phyloP scores from a whole-genome alignment of 805 yeast genomes.

The Candida suzukii region DNA sequence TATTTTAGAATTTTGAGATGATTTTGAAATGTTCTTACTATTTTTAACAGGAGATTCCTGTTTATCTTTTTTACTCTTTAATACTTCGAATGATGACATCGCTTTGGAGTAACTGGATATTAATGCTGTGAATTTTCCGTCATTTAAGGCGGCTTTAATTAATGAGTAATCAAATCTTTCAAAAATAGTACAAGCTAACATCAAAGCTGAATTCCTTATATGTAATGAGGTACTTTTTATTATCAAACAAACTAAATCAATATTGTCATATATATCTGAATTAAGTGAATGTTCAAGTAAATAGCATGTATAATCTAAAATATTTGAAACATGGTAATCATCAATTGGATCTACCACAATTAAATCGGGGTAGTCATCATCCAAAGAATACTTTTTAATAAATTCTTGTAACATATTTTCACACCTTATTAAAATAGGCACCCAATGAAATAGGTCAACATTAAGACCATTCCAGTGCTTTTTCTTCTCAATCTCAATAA shows the following conservation, averaged over 20 bases:
- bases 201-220: slow-evolving; percentile 54
- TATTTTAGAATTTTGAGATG: slow-evolving; percentile 1
- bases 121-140: slow-evolving; percentile 31
- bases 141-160: slow-evolving; percentile 25
- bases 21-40: too few species aligned
- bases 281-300: slow-evolving; percentile 65
- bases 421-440: slow-evolving; percentile 65
- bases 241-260: slow-evolving; percentile 51
- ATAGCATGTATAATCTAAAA: slow-evolving; percentile 54
- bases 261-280: slow-evolving; percentile 60
- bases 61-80: background rate
- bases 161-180: slow-evolving; percentile 42
- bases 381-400: slow-evolving; percentile 47
- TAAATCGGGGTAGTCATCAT: slow-evolving; percentile 39
- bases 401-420: slow-evolving; percentile 56
- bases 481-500: slow-evolving; percentile 10
- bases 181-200: slow-evolving; percentile 43
- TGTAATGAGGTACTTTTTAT: slow-evolving; percentile 53
- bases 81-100: slow-evolving; percentile 5
- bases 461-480: slow-evolving; percentile 24
- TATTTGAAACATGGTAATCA: slow-evolving; percentile 36
- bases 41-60: background rate
- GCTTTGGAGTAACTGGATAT: background rate
- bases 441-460: slow-evolving; percentile 65
- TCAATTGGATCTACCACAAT: slow-evolving; percentile 39